phyloP scores from a whole-genome alignment of 177 flowering plant genomes.

The Vitis hybrid region DNA sequence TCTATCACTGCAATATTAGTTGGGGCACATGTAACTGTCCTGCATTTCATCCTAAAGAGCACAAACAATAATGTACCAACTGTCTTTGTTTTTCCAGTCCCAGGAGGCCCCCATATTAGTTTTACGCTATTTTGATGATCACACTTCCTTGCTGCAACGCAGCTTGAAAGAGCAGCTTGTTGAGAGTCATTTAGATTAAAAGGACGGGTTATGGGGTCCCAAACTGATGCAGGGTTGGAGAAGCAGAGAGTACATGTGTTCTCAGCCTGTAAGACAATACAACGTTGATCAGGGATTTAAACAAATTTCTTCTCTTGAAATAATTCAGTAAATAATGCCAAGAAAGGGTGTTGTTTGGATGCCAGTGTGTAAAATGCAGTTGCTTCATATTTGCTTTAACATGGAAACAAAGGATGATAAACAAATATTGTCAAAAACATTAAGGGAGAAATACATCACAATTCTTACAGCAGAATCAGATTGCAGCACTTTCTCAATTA shows the following conservation, averaged over 20 bases:
- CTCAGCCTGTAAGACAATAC: conserved; percentile 20
- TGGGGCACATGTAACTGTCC: conserved; percentile 18
- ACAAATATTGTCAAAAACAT: no score
- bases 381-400: no score
- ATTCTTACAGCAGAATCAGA: conserved; percentile 22
- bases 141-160: conserved; percentile 28
- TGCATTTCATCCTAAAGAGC: neutral
- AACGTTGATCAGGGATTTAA: no score
- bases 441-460: neutral
- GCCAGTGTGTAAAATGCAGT: no score
- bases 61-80: conserved; percentile 5
- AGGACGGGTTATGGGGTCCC: conserved; percentile 1
- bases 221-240: neutral
- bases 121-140: conserved; percentile 30
- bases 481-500: conserved; percentile 19
- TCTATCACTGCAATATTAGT: conserved; percentile 17
- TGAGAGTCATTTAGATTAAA: conserved; percentile 42
- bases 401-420: neutral
- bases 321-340: no score
- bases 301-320: no score
- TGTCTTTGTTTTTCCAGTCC: conserved; percentile 36
- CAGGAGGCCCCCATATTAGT: conserved; percentile 45
- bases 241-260: conserved; percentile 11
- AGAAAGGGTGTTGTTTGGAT: no score
- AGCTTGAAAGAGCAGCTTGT: conserved; percentile 35